Base-by-base conservation (phyloP, 768 basidiomycete genomes). In the Phaeotremella skinneri region DNA sequence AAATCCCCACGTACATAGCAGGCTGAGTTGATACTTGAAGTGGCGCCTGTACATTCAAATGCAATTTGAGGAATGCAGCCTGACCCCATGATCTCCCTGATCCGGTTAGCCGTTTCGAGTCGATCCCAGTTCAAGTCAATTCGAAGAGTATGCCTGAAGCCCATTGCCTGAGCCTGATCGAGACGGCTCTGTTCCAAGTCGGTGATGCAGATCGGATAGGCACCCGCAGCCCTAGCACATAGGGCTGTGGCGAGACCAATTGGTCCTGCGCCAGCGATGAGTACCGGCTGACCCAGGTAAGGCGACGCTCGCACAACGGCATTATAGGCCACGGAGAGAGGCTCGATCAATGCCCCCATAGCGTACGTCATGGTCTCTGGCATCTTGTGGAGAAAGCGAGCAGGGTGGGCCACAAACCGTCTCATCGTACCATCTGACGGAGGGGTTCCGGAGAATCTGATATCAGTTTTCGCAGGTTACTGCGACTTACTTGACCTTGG, bases 1-100 rank as follows among this genome's bases (percentile, higher is more conserved):
- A 39, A 23, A 6, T 2, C 17, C 37, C 4, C n/a, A 59, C 61
- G 64, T 47, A 61, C 68, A 52, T 69, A 69, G 30, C 59, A 61
- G 17, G 65, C 64, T 11, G 66, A 41, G 27, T 64, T 63, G 55
- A 69, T 64, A 50, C 64, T 66, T 1, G 49, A 39, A 20, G 39
- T 59, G 2, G 68, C 65, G 11, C 68, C 68, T 32, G 68, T 69
- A 47, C 65, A 67, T 30, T 69, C 68, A 49, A 69, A 63, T 16
- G 59, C 64, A 16, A 69, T 54, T 21, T 61, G 59, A 5, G 68
- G 68, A 20, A 61, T 21, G 51, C 64, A 64, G 9, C 53, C 65
- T 17, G 49, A 9, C 2, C 66, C 69, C 52, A 69, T 59, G 30
- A 55, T 52, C 14, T 62, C 52, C n/a, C 62, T 48, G 17, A 69